Evolutionary conservation across 805 yeast species (phyloP).

Genomic region (Yarrowia alimentaria): DNA sequence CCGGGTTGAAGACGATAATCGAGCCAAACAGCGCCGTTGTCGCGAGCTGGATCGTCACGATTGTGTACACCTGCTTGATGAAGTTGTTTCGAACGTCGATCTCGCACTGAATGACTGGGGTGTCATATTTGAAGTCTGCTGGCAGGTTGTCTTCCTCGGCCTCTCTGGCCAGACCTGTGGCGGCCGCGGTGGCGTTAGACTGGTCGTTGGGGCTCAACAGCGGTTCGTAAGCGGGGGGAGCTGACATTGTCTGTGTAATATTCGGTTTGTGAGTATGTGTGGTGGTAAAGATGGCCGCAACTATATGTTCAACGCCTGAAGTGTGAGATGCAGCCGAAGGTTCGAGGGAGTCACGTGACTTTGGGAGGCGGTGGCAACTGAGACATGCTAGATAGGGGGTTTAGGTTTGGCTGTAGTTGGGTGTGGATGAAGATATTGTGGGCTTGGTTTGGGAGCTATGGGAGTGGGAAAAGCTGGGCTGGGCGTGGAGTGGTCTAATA

Average conservation of each 20-base stretch:
- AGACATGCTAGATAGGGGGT: too few relatives aligned
- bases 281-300: slow-evolving; percentile 8
- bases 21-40: slow-evolving; percentile 60
- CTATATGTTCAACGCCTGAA: too few relatives aligned
- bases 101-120: slow-evolving; percentile 74
- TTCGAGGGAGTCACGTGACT: slow-evolving; percentile 2
- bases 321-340: slow-evolving; percentile 4
- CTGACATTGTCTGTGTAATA: slow-evolving; percentile 2
- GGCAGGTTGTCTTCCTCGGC: slow-evolving; percentile 37
- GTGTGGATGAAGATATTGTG: too few relatives aligned
- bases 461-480: too few relatives aligned
- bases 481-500: too few relatives aligned
- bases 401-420: too few relatives aligned
- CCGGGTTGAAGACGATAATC: slow-evolving; percentile 47
- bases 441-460: too few relatives aligned
- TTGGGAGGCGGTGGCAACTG: slow-evolving; percentile 19
- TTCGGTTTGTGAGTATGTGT: background rate
- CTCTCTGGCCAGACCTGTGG: slow-evolving; percentile 10
- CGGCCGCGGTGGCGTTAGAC: slow-evolving; percentile 6
- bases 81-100: slow-evolving; percentile 72
- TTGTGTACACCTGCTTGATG: slow-evolving; percentile 72
- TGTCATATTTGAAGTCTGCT: slow-evolving; percentile 78
- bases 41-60: slow-evolving; percentile 62
- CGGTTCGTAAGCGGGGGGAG: slow-evolving; percentile 27
- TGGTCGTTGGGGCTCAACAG: slow-evolving; percentile 22